phyloP scores from a whole-genome alignment of 2,329 filamentous ascomycete species.

The Triangularia verruculosa region DNA sequence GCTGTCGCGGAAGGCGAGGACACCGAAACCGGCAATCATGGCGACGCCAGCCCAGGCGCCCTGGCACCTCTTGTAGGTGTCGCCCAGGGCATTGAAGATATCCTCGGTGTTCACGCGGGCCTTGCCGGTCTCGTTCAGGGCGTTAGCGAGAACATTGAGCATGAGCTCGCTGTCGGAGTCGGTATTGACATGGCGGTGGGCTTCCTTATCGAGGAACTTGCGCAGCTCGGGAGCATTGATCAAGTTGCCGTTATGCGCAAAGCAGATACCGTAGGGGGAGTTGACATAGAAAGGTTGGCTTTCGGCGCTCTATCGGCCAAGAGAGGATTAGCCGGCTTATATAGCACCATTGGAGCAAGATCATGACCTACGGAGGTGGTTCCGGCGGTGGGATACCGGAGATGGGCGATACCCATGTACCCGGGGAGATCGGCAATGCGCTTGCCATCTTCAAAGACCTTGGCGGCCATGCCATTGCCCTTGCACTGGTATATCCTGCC shows the following conservation, averaged over 20 bases:
- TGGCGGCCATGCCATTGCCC: slow-evolving; percentile 81
- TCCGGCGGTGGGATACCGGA: slow-evolving; percentile 87
- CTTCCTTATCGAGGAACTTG: slow-evolving; percentile 70
- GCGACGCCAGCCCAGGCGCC: slow-evolving; percentile 81
- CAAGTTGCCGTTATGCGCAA: slow-evolving; percentile 81
- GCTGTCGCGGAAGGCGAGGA: slow-evolving; percentile 74
- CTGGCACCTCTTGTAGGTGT: slow-evolving; percentile 72
- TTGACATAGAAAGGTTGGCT: slow-evolving; percentile 94
- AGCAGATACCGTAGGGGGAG: slow-evolving; percentile 75
- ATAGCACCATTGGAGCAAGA: neutral
- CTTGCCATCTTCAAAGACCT: slow-evolving; percentile 78
- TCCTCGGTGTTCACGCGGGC: slow-evolving; percentile 79
- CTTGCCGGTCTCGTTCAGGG: slow-evolving; percentile 80
- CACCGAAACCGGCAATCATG: slow-evolving; percentile 79
- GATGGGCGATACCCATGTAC: slow-evolving; percentile 81
- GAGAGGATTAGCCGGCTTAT: neutral
- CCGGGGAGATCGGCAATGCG: slow-evolving; percentile 73
- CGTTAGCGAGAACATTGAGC: slow-evolving; percentile 83
- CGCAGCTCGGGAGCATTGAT: slow-evolving; percentile 71
- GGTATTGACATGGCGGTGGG: slow-evolving; percentile 84
- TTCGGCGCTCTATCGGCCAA: slow-evolving; percentile 59
- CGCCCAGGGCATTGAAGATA: slow-evolving; percentile 68
- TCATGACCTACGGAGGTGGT: slow-evolving; percentile 53
- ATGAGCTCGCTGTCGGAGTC: slow-evolving; percentile 86
- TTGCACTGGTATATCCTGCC: slow-evolving; percentile 87